phyloP scores from a whole-genome alignment of 2,329 filamentous ascomycete genomes.

The Monosporascus sp. region DNA sequence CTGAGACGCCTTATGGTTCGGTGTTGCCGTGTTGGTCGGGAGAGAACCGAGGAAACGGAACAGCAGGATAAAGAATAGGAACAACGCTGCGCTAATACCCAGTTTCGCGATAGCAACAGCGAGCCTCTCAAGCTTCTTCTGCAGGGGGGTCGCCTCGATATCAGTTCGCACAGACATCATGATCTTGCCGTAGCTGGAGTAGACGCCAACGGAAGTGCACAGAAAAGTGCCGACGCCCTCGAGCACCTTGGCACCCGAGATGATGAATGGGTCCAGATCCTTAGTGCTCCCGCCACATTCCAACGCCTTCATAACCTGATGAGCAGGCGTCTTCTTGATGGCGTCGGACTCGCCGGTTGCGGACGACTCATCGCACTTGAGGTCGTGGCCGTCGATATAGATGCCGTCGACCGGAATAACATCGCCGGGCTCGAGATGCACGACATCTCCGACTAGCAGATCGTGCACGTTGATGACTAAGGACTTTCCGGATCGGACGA shows the following conservation, averaged over 20 bases:
- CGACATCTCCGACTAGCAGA: conserved; percentile 59
- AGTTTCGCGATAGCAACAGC: conserved; percentile 47
- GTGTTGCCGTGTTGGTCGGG: conserved; percentile 38
- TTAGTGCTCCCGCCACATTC: conserved; percentile 45
- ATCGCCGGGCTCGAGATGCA: conserved; percentile 64
- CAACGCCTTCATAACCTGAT: conserved; percentile 53
- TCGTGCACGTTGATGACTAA: conserved; percentile 57
- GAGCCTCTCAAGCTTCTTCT: conserved; percentile 46
- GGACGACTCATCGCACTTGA: conserved; percentile 66
- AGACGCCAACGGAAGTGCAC: conserved; percentile 48
- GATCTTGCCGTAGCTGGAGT: conserved; percentile 50
- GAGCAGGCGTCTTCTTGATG: conserved; percentile 57
- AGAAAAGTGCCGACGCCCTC: conserved; percentile 50
- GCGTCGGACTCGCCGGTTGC: conserved; percentile 66
- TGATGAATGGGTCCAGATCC: conserved; percentile 57
- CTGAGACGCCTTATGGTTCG: conserved; percentile 55
- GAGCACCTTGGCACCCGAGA: conserved; percentile 51
- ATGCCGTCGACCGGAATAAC: conserved; percentile 63
- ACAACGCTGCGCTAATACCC: conserved; percentile 60
- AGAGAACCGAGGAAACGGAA: conserved; percentile 70
- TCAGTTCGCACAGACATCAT: conserved; percentile 51
- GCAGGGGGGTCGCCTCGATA: conserved; percentile 47
- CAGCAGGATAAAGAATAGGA: conserved; percentile 74
- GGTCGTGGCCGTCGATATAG: conserved; percentile 56
- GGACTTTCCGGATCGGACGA: conserved; percentile 58